Conservation (phyloP, 2,329 filamentous ascomycete species). For the Cordyceps farinosa region DNA sequence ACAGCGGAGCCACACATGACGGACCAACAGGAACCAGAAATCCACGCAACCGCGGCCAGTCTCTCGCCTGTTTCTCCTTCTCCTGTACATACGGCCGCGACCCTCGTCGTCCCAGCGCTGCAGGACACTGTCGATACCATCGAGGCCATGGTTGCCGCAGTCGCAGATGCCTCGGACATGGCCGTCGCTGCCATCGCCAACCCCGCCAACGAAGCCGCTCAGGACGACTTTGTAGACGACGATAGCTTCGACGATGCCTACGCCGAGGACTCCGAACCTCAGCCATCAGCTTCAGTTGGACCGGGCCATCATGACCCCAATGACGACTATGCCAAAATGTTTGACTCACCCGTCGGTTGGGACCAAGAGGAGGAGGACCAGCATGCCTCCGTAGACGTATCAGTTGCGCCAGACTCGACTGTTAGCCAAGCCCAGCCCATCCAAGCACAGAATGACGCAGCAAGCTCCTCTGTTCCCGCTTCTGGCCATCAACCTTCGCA, state of each 20-base stretch:
- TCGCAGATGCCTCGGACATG: conserved; percentile 28
- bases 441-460: conserved; percentile 25
- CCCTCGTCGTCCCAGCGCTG: conserved; percentile 47
- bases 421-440: conserved; percentile 39
- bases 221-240: conserved; percentile 40
- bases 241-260: conserved; percentile 49
- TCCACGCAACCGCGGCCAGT: conserved; percentile 49
- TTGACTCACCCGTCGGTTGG: conserved; percentile 45
- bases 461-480: conserved; percentile 28
- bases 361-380: conserved; percentile 33
- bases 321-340: conserved; percentile 50
- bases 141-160: conserved; percentile 43
- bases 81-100: conserved; percentile 44
- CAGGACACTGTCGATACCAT: conserved; percentile 51
- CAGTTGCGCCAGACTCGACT: conserved; percentile 41
- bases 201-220: conserved; percentile 31
- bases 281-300: conserved; percentile 27
- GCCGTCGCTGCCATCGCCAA: conserved; percentile 30
- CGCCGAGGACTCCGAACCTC: conserved; percentile 34
- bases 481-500: conserved; percentile 26
- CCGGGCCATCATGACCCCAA: conserved; percentile 31
- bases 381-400: conserved; percentile 36
- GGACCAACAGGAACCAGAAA: conserved; percentile 38
- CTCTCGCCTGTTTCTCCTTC: conserved; percentile 51
- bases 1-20: conserved; percentile 11